These are phyloP conservation scores for Dryadomyces sulphureus DNA, from an alignment of 2,329 filamentous ascomycete species.

Conservation along the genomic window DNA sequence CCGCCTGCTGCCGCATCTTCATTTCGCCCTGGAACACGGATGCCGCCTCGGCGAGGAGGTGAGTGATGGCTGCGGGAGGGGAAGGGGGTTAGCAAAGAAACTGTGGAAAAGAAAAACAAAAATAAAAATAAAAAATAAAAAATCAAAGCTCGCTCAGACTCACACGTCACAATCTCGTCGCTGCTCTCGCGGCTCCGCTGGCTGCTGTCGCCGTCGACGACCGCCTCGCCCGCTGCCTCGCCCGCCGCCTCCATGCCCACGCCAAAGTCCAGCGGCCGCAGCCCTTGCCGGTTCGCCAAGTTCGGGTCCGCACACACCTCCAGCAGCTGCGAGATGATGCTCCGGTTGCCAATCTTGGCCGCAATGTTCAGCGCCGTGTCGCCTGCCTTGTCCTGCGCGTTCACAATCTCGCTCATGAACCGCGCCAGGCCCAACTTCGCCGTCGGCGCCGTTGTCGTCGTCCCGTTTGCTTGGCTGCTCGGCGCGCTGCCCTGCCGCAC, in stretches of 20 bases:
- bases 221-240: slow-evolving; percentile 24
- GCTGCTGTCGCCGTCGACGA: slow-evolving; percentile 24
- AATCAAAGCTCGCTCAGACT: slow-evolving; percentile 21
- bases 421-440: slow-evolving; percentile 74
- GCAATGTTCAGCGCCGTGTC: slow-evolving; percentile 93
- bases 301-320: slow-evolving; percentile 91
- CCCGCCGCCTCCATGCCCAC: slow-evolving; percentile 54
- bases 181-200: slow-evolving; percentile 56
- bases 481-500: slow-evolving; percentile 56
- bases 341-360: slow-evolving; percentile 80
- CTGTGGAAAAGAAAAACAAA: not conserved
- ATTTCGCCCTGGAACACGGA: slow-evolving; percentile 68
- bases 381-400: slow-evolving; percentile 82
- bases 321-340: slow-evolving; percentile 90
- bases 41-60: slow-evolving; percentile 66
- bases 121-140: too few relatives aligned
- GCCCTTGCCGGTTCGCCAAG: slow-evolving; percentile 77
- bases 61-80: slow-evolving; percentile 73
- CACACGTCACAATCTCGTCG: slow-evolving; percentile 66
- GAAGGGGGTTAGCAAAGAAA: slow-evolving; percentile 17
- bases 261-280: slow-evolving; percentile 87
- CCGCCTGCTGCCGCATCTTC: slow-evolving; percentile 65
- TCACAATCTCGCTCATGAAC: slow-evolving; percentile 96
- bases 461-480: slow-evolving; percentile 23
- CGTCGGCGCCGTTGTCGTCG: slow-evolving; percentile 12